Conservation (phyloP, 129 eudicot genomes). For the Ambrosia artemisiifolia region DNA sequence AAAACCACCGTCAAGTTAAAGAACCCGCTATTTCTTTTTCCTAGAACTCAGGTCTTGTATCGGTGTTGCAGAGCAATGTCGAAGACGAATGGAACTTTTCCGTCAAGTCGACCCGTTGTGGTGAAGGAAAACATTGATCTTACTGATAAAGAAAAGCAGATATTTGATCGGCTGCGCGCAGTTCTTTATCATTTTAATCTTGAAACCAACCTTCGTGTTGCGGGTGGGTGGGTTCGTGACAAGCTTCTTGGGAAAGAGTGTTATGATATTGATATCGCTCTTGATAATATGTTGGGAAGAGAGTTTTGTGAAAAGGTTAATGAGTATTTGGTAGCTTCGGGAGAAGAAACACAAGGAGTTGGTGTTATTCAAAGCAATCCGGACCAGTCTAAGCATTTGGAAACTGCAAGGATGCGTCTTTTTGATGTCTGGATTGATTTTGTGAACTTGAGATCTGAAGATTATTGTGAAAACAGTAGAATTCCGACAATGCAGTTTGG, state of each 20-base stretch:
- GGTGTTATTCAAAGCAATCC: slow-evolving; percentile 95
- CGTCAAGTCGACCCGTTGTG: neutral
- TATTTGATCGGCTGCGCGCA: slow-evolving; percentile 62
- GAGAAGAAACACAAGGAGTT: slow-evolving; percentile 68
- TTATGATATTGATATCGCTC: slow-evolving; percentile 90
- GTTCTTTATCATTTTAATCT: slow-evolving; percentile 62
- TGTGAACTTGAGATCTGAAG: slow-evolving; percentile 90
- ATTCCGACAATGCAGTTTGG: slow-evolving; percentile 35
- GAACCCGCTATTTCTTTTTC: neutral
- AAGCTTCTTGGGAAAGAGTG: slow-evolving; percentile 97
- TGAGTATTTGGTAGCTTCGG: slow-evolving; percentile 63
- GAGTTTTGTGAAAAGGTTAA: slow-evolving; percentile 88
- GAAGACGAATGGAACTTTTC: slow-evolving; percentile 10
- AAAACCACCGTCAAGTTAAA: slow-evolving; percentile 17
- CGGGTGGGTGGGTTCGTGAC: slow-evolving; percentile 99
- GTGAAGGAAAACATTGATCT: slow-evolving; percentile 53
- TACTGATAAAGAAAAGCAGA: slow-evolving; percentile 61
- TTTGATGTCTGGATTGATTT: slow-evolving; percentile 85
- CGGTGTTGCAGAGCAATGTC: slow-evolving; percentile 27
- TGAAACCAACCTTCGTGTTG: slow-evolving; percentile 86
- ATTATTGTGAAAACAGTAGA: slow-evolving; percentile 30
- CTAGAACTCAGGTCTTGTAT: slow-evolving; percentile 9
- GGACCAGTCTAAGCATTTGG: slow-evolving; percentile 96
- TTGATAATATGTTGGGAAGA: slow-evolving; percentile 84
- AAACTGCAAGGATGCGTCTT: slow-evolving; percentile 91